phyloP scores from a whole-genome alignment of 352 stramenopile genomes.

The Hyaloperonospora arabidopsidis region DNA sequence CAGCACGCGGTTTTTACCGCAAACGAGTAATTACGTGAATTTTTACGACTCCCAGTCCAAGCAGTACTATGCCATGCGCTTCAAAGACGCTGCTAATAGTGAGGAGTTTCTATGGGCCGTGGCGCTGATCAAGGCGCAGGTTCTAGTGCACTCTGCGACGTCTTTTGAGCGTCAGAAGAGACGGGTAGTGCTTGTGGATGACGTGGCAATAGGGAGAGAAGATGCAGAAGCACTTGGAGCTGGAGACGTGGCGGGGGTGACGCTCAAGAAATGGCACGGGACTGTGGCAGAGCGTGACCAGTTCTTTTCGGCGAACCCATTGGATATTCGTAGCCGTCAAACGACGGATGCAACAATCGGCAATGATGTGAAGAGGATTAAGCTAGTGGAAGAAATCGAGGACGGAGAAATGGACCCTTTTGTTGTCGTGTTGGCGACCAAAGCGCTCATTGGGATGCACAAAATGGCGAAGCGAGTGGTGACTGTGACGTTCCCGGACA shows the following conservation, averaged over 20 bases:
- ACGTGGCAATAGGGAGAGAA: slow-evolving; percentile 40
- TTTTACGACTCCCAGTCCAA: slow-evolving; percentile 46
- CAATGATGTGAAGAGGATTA: slow-evolving; percentile 43
- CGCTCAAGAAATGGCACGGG: slow-evolving; percentile 46
- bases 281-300: slow-evolving; percentile 4
- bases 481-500: slow-evolving; percentile 36
- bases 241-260: slow-evolving; percentile 49
- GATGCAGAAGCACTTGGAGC: slow-evolving; percentile 28
- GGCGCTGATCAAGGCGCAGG: slow-evolving; percentile 47
- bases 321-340: slow-evolving; percentile 35
- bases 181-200: slow-evolving; percentile 32
- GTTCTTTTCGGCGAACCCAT: slow-evolving; percentile 53
- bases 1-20: slow-evolving; percentile 40
- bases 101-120: slow-evolving; percentile 42
- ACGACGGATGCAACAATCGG: slow-evolving; percentile 18
- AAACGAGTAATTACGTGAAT: slow-evolving; percentile 71
- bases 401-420: slow-evolving; percentile 23
- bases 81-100: slow-evolving; percentile 40
- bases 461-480: slow-evolving; percentile 51
- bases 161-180: slow-evolving; percentile 13
- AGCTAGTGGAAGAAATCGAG: slow-evolving; percentile 20
- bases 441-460: slow-evolving; percentile 56
- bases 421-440: slow-evolving; percentile 28
- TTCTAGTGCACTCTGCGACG: slow-evolving; percentile 26
- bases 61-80: slow-evolving; percentile 68